Percentiles rank a stretch among this genome's conserved stretches.
Evolutionary conservation across 345 rosid species (phyloP).

Genomic region (Aurinia saxatilis): DNA sequence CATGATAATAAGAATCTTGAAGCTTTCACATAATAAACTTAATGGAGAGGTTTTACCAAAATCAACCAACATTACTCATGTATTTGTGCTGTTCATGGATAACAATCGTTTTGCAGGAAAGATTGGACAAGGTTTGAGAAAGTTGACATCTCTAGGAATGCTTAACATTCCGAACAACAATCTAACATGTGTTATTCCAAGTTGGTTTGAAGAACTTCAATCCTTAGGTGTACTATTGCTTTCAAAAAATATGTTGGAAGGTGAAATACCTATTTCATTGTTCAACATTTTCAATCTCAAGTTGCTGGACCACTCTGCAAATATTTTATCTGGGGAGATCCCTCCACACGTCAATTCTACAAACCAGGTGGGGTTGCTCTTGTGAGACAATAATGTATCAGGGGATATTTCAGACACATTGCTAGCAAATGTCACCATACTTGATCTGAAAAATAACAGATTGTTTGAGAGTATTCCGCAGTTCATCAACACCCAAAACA

Average conservation of each 20-base stretch:
- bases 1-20: neutral
- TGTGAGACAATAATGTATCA: neutral
- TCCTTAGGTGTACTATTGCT: neutral
- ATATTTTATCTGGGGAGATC: neutral
- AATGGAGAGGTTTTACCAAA: neutral
- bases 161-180: slow-evolving; percentile 6
- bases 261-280: too few relatives aligned
- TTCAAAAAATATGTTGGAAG: slow-evolving; percentile 5
- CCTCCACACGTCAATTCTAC: neutral
- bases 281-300: too few relatives aligned
- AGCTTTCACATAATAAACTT: slow-evolving; percentile 1
- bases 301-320: slow-evolving; percentile 5
- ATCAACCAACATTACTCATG: neutral
- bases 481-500: too few relatives aligned
- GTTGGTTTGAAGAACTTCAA: neutral
- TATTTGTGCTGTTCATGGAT: neutral
- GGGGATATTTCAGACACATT: neutral
- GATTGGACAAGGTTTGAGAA: neutral
- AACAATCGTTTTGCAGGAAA: neutral
- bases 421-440: neutral
- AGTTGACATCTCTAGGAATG: neutral
- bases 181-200: neutral
- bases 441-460: too few relatives aligned
- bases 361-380: neutral
- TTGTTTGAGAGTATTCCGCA: too few relatives aligned